Evolutionary conservation across 768 basidiomycete species (phyloP), one percentile per base, ranked within the genome.

Genomic region (Tulasnella sp.): DNA sequence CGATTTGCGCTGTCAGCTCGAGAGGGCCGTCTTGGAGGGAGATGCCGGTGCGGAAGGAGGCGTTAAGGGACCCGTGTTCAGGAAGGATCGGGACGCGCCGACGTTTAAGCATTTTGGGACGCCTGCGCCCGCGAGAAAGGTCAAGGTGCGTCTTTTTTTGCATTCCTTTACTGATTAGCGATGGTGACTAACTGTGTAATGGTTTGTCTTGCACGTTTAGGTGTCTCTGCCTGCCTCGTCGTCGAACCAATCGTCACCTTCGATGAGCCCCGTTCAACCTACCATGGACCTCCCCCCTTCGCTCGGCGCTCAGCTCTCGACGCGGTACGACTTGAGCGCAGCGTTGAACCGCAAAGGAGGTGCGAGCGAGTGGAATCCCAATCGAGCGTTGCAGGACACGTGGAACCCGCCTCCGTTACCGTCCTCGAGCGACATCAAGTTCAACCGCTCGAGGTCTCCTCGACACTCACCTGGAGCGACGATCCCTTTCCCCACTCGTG

Each of bases 391-490:
- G 62, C 62, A 63, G 29, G 62, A 22, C 22, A 44, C 52, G 36
- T 72, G 71, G 71, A 72, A 72, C 29, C 71, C 71, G 1, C 71
- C 62, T 11, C 36, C 71, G 22, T 26, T 72, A 22, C 71, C 71
- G 39, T 22, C 67, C 29, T 41, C 41, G 9, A 59, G 26, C 52
- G 52, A 59, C 1, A 59, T 59, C 52, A 59, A 29, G 26, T 59
- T 59, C 52, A 59, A 59, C 52, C 22, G 52, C 26, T 32, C 26
- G 52, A 59, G 29, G 52, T 29, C 52, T 8, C 16, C 8, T 40
- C 40, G 40, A 40, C n/a, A 40, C 22, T 7, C 7, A n/a, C 12
- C 19, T 22, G 35, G 29, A 0, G 36, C 35, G 8, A 11, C 64
- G 36, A 37, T 41, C 19, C 64, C 64, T 14, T 66, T 41, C 36